phyloP scores from a whole-genome alignment of 768 basidiomycete species.

The Termitomyces heimii region DNA sequence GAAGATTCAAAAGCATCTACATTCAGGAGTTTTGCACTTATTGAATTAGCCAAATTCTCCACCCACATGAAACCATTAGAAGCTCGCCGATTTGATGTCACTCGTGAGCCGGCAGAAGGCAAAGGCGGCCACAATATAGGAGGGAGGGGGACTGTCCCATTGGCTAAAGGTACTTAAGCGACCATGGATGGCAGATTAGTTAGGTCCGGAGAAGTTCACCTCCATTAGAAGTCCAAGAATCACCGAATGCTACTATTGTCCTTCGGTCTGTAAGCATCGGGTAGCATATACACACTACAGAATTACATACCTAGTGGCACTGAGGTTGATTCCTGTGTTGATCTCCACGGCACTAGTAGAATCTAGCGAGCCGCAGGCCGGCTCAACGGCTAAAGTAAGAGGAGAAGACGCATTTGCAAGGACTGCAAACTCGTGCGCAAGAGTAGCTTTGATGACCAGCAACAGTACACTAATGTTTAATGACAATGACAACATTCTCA shows the following conservation, averaged over 20 bases:
- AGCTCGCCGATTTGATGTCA: constrained; percentile 22
- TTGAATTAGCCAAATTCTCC: constrained; percentile 21
- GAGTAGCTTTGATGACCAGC: neutral
- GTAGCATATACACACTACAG: neutral
- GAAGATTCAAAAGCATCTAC: neutral
- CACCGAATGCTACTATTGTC: constrained; percentile 1
- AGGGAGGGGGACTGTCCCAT: constrained; percentile 25
- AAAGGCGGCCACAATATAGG: constrained; percentile 24
- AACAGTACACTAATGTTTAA: neutral
- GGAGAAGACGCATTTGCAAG: neutral
- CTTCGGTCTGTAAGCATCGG: neutral
- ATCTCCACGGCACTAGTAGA: neutral
- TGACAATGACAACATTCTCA: neutral
- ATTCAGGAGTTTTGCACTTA: constrained; percentile 25
- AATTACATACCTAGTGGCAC: neutral
- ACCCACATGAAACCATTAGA: constrained; percentile 27
- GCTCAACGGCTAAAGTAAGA: neutral
- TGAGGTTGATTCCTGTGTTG: neutral
- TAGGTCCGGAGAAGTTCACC: neutral
- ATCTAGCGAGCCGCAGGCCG: neutral
- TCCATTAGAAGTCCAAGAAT: constrained; percentile 3
- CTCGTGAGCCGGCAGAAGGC: constrained; percentile 24
- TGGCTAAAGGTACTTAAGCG: constrained; percentile 13
- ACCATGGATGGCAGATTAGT: neutral
- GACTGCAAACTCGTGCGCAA: neutral